Base-by-base conservation (phyloP, 352 stramenopile genomes). In the Pythium brachiatum region DNA sequence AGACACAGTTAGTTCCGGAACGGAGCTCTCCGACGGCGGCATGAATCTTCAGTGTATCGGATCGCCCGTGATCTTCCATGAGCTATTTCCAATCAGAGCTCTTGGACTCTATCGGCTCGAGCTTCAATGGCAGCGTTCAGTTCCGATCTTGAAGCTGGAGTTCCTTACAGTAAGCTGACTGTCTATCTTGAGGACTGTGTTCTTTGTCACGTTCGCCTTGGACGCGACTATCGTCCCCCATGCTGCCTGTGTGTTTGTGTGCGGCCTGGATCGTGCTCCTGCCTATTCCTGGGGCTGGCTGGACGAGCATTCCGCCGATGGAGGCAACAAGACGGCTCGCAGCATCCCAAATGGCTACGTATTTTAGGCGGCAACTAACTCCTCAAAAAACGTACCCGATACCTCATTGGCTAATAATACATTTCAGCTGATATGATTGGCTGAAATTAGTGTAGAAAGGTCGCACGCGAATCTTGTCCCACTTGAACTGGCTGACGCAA, bases 381-480 rank as follows among this genome's bases (percentile, higher is more conserved):
- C n/a, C 12, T 44, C 36, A 44, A 18, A 16, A 3, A 51, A 31
- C n/a, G 23, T 31, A 26, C 16, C 13, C 1, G 32, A 32, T 36
- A 12, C 23, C 12, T 59, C 3, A 59, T 59, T 59, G 53, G 53
- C 36, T 16, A 31, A 59, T 27, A 51, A 0, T 50, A 50, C 2
- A 38, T 2, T 12, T 59, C 2, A 31, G 1, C 5, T 5, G 23
- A 25, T 36, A 32, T 59, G 53, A 50, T 59, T 59, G 53, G 53
- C 13, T 59, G n/a, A 59, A 50, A 48, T 18, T 3, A 21, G n/a
- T 50, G 3, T 36, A n/a, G 50, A 39, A 57, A 43, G 26, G 50
- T 57, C 50, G 23, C 50, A 43, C 38, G 2, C 6, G 31, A 53
- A 53, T 53, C 46, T 53, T 53, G 46, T 36, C 23, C 26, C 39